Percentiles rank a stretch among this genome's conserved stretches.
phyloP scores from a whole-genome alignment of 2,329 filamentous ascomycete species.

The Nemania bipapillata region DNA sequence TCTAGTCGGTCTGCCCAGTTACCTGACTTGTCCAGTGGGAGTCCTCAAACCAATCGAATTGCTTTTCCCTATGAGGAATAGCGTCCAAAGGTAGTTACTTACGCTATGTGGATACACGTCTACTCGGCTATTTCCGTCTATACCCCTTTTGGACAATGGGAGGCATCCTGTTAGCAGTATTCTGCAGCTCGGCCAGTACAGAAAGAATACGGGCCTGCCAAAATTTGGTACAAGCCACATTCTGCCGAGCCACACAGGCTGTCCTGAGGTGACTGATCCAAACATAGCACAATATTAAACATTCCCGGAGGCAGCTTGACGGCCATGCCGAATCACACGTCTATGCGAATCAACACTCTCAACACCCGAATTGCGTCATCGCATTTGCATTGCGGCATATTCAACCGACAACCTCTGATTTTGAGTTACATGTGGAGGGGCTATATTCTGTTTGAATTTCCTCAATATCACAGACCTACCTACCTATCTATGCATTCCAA shows the following conservation, averaged over 20 bases:
- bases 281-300: slow-evolving; percentile 1
- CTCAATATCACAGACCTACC: background rate
- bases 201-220: too few relatives aligned
- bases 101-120: background rate
- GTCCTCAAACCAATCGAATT: slow-evolving; percentile 13
- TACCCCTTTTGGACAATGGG: slow-evolving; percentile 23
- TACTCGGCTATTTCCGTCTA: background rate
- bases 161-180: slow-evolving; percentile 24
- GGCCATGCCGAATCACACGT: slow-evolving; percentile 24
- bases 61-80: slow-evolving; percentile 16
- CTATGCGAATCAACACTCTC: background rate
- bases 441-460: background rate
- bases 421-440: slow-evolving; percentile 2
- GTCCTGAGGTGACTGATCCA: slow-evolving; percentile 1
- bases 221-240: too few relatives aligned
- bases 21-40: slow-evolving; percentile 8
- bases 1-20: too few relatives aligned
- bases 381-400: background rate
- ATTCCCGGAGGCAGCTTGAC: slow-evolving; percentile 20
- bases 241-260: slow-evolving; percentile 20
- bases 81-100: background rate
- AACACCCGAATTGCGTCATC: slow-evolving; percentile 4
- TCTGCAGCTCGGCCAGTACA: too few relatives aligned
- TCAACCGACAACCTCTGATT: background rate
- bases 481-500: background rate